phyloP scores from a whole-genome alignment of 345 rosid genomes.

The Xanthoceras sorbifolium region DNA sequence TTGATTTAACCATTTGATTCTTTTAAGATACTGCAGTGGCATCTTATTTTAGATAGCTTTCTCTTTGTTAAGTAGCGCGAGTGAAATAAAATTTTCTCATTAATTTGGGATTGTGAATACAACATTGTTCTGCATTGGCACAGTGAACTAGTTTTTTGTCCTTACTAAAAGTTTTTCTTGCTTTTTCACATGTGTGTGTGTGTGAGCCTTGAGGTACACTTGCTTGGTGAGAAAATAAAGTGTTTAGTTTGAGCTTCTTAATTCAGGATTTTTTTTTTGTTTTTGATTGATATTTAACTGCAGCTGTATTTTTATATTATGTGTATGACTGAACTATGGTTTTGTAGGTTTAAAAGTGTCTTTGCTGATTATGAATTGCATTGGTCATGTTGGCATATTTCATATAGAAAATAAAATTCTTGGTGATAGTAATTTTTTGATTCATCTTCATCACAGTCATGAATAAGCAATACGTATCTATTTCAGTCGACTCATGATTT shows the following conservation, averaged over 20 bases:
- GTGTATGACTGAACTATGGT: background rate
- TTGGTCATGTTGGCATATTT: background rate
- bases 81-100: background rate
- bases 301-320: background rate
- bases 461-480: conserved; percentile 13
- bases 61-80: background rate
- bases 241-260: background rate
- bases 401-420: background rate
- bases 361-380: conserved; percentile 6
- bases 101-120: conserved; percentile 6
- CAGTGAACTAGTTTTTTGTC: background rate
- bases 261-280: background rate
- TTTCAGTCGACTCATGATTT: conserved; percentile 7
- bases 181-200: background rate
- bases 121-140: background rate
- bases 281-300: background rate
- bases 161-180: background rate
- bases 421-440: background rate
- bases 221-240: background rate
- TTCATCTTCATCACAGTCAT: background rate
- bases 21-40: conserved; percentile 3
- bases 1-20: background rate
- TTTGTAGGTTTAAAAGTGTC: background rate
- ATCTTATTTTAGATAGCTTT: background rate
- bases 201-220: background rate